Evolutionary conservation across 2,329 filamentous ascomycete species (phyloP).

Genomic region (Claviceps pusilla): DNA sequence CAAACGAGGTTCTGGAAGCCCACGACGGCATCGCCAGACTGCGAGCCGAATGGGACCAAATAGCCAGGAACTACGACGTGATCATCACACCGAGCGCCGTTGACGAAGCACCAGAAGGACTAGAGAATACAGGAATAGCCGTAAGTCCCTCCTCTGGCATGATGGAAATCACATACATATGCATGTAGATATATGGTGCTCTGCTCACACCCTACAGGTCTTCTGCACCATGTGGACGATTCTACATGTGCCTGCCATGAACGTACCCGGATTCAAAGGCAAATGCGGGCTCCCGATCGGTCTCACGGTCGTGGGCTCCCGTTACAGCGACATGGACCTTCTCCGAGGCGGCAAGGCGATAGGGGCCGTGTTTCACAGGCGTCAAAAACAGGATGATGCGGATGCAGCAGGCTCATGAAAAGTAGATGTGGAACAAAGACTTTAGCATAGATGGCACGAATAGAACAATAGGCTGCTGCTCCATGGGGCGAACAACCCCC

Average conservation of each 20-base stretch:
- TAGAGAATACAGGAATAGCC: conserved; percentile 37
- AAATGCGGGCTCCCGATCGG: conserved; percentile 41
- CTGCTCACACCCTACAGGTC: conserved; percentile 1
- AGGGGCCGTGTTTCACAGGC: conserved; percentile 16
- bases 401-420: background rate
- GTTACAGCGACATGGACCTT: conserved; percentile 31
- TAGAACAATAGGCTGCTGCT: background rate
- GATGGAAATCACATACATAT: background rate
- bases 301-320: conserved; percentile 33
- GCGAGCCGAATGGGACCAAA: conserved; percentile 37
- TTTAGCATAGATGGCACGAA: background rate
- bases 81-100: conserved; percentile 42
- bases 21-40: conserved; percentile 38
- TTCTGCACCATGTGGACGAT: conserved; percentile 15
- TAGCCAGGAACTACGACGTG: conserved; percentile 36
- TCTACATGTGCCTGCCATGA: conserved; percentile 48
- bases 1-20: conserved; percentile 34
- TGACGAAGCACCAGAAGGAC: conserved; percentile 43
- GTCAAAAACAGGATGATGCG: background rate
- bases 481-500: too few relatives aligned
- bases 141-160: conserved; percentile 25
- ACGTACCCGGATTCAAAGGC: conserved; percentile 47
- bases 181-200: background rate
- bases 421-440: background rate
- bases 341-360: conserved; percentile 26